Evolutionary conservation across 2,329 filamentous ascomycete genomes (phyloP).

Genomic region (Aschersonia sp.): DNA sequence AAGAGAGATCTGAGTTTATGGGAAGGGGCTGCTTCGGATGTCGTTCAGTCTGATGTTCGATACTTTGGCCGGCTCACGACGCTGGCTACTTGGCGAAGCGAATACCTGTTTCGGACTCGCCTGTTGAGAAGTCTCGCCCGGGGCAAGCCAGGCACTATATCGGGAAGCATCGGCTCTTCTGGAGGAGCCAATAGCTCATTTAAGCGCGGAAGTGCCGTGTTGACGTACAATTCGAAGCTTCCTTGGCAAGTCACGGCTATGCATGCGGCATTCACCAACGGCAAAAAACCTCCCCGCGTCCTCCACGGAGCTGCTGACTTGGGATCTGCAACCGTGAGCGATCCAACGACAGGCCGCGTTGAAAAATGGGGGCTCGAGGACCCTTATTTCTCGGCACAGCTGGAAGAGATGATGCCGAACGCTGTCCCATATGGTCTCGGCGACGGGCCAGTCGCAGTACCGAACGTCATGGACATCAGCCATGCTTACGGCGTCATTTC

Average conservation of each 20-base stretch:
- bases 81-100: constrained; percentile 86
- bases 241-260: constrained; percentile 66
- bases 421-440: constrained; percentile 65
- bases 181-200: constrained; percentile 33
- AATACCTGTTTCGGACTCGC: constrained; percentile 80
- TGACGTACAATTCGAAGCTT: constrained; percentile 77
- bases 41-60: constrained; percentile 56
- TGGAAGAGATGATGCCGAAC: constrained; percentile 61
- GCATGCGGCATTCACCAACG: constrained; percentile 58
- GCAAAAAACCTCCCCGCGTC: constrained; percentile 62
- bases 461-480: constrained; percentile 85
- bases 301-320: constrained; percentile 73
- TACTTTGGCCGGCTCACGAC: constrained; percentile 71
- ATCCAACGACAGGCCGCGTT: constrained; percentile 60
- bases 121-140: constrained; percentile 67
- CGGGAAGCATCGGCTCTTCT: constrained; percentile 35
- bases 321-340: constrained; percentile 65
- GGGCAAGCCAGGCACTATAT: constrained; percentile 57
- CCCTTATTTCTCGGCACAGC: constrained; percentile 58
- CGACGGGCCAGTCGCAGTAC: constrained; percentile 60
- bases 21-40: constrained; percentile 33
- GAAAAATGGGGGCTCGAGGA: constrained; percentile 74
- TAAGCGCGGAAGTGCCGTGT: constrained; percentile 56
- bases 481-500: constrained; percentile 71
- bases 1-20: constrained; percentile 20